A percentile compares a stretch with the other conserved stretches of the same genome.
Evolutionary conservation across 768 basidiomycete species (phyloP).

Genomic region (Mycena kentingensis): DNA sequence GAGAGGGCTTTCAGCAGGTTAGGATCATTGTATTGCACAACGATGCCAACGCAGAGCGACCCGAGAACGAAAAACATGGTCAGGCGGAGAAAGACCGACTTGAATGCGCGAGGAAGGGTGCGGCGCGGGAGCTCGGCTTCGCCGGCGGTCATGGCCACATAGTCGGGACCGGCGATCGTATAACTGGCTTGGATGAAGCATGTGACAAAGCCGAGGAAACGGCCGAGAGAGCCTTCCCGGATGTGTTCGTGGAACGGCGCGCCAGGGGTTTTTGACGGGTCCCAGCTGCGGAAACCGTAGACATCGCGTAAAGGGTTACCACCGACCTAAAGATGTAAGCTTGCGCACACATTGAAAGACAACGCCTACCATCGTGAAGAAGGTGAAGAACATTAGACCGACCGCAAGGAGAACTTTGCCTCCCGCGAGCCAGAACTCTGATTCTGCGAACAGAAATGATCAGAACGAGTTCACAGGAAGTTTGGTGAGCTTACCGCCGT

Average conservation of each 20-base stretch:
- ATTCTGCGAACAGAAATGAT: slow-evolving; percentile 35
- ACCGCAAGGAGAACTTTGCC: slow-evolving; percentile 52
- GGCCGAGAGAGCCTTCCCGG: slow-evolving; percentile 53
- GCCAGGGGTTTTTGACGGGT: slow-evolving; percentile 46
- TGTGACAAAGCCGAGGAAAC: slow-evolving; percentile 63
- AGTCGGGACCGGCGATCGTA: slow-evolving; percentile 61
- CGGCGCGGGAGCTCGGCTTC: slow-evolving; percentile 72
- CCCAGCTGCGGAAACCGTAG: slow-evolving; percentile 58
- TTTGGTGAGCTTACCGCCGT: slow-evolving; percentile 41
- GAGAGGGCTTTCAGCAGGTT: slow-evolving; percentile 53
- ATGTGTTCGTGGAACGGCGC: slow-evolving; percentile 61
- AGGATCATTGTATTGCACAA: slow-evolving; percentile 73
- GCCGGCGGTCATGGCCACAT: slow-evolving; percentile 62
- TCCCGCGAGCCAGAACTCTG: slow-evolving; percentile 57
- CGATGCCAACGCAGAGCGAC: slow-evolving; percentile 70
- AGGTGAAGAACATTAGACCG: slow-evolving; percentile 55
- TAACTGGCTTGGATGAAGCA: slow-evolving; percentile 64
- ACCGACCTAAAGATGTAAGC: slow-evolving; percentile 34
- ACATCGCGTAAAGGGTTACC: slow-evolving; percentile 56
- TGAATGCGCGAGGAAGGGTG: slow-evolving; percentile 71
- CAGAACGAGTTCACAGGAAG: not conserved
- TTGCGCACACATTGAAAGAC: not conserved
- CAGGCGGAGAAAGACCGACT: slow-evolving; percentile 78
- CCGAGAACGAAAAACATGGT: slow-evolving; percentile 78
- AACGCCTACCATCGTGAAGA: slow-evolving; percentile 52